Base-by-base conservation (phyloP, 768 basidiomycete genomes). In the Serpula lacrymans region DNA sequence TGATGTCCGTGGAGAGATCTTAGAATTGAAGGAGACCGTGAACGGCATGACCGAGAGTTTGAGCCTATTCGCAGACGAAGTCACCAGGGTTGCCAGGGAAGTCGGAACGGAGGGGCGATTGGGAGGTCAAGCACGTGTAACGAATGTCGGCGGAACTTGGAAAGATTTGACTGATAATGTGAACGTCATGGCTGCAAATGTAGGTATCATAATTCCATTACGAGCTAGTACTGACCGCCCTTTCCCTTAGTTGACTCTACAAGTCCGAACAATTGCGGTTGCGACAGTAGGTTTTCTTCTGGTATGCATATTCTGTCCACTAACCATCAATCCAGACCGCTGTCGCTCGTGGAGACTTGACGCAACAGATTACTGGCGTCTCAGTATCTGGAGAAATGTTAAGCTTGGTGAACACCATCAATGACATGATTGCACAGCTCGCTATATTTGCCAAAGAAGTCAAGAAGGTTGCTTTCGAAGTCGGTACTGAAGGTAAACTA, bases 401-500 rank as follows among this genome's bases (percentile, higher is more conserved):
- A n/a, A 84, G 81, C 48, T 71, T 99, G 49, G 94, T 96, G 36
- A 91, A 93, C 64, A 98, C 96, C 13, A 98, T 98, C 78, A 97
- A 97, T 65, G 84, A 86, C 61, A 82, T 82, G 81, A 81, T 82
- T 52, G 80, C 79, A 49, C 75, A 79, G 43, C 60, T 82, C 42
- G 78, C 79, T 13, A 76, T 80, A 51, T 86, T 85, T 59, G 83
- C 82, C 35, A 74, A 78, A 20, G 82, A 87, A 55, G 85, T 97
- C 43, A 97, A 93, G 64, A 89, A 95, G 56, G 95, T 99, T 39
- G 96, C 96, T 2, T 72, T 92, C 24, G 94, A 99, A 62, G 95
- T 99, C 56, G 95, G 95, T 33, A 97, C 95, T 11, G 93, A 97
- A 56, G 95, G 96, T n/a, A 97, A 97, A 65, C 71, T 98, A 5